Base-by-base conservation (phyloP, 805 yeast species). In the Candida boleticola region DNA sequence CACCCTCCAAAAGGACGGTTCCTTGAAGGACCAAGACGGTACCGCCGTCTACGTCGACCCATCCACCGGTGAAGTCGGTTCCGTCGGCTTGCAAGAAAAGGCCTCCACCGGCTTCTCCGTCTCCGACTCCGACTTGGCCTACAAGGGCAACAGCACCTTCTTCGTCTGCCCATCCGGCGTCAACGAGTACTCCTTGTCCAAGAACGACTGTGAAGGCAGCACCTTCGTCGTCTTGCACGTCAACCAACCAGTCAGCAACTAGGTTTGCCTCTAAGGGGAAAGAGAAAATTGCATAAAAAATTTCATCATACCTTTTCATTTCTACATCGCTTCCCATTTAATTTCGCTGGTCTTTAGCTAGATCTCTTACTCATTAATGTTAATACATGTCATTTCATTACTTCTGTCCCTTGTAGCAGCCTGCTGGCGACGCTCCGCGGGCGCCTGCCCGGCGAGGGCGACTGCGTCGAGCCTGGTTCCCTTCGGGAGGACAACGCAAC, bases 101-200 rank as follows among this genome's bases (percentile, higher is more conserved):
- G 63, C 72, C 35, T 57, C 72, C 26, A 45, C 62, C 16, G 69
- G 73, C 3, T 76, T 71, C 52, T 50, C 72, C 20, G 61, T 76
- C 48, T 22, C 50, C 5, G 54, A 60, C 33, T 73, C 70, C 29
- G 49, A 61, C 52, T 63, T 76, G 55, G 48, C 51, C 3, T 68
- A 57, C 53, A 45, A 61, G 25, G 68, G 64, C 33, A 48, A 58
- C 23, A 48, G 55, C 21, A 62, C 52, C 31, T 75, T 72, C 61
- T 54, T 57, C 30, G 74, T 74, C 27, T 64, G 71, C 43, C 68
- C 71, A 29, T 49, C 61, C 26, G 61, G 58, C 13, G 48, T 43
- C 18, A 49, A 57, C 51, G 45, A 42, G 19, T 56, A 31, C 46
- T 55, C 58, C 4, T 60, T 63, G 48, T 46, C 62, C 31, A 51